Base-by-base conservation (phyloP, 2,329 filamentous ascomycete species). In the Chrysoporthe cubensis region DNA sequence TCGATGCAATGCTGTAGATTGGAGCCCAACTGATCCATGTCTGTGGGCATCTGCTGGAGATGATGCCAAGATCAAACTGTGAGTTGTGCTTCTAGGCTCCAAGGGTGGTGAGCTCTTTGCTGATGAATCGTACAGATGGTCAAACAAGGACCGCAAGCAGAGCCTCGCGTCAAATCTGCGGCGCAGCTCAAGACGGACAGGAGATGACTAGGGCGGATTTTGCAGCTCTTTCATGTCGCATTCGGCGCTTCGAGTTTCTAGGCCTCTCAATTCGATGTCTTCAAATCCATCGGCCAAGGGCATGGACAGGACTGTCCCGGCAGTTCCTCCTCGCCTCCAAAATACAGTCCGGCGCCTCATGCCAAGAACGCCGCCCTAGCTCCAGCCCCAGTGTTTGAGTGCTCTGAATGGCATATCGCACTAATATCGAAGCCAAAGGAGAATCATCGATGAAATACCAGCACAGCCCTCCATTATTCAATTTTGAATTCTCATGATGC, bases 1-100 rank as follows among this genome's bases (percentile, higher is more conserved):
- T 14, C 90, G 93, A 44, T 95, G 96, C 71, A 98, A 97, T 76
- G 88, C 93, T 8, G 91, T 96, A 48, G 86, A 91, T 32, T 99
- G 96, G 95, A 96, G 95, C 74, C 94, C 96, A 1, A 85, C 82
- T 13, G 88, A 97, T 75, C 89, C 93, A 0, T 88, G 87, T 70
- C 90, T 97, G 82, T 93, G 97, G 79, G 96, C 94, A 18, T 95
- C 94, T 14, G 95, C 92, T 68, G 94, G 95, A 21, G 96, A 99
- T 77, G 96, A 98, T 75, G 85, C 86, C 65, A 89, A 87, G 76
- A 90, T 98, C 71, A 90, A 91, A 80, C 94, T 99, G 91, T 97
- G 83, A 83, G 91, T 82, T 18, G 54, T 26, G 26, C 16, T 62
- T 61, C 40, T 21, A 26, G 54, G 62, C 8, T 26, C 9, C 18